Base-by-base conservation (phyloP, 176 grass and related monocot species). In the Dactylis glomerata region DNA sequence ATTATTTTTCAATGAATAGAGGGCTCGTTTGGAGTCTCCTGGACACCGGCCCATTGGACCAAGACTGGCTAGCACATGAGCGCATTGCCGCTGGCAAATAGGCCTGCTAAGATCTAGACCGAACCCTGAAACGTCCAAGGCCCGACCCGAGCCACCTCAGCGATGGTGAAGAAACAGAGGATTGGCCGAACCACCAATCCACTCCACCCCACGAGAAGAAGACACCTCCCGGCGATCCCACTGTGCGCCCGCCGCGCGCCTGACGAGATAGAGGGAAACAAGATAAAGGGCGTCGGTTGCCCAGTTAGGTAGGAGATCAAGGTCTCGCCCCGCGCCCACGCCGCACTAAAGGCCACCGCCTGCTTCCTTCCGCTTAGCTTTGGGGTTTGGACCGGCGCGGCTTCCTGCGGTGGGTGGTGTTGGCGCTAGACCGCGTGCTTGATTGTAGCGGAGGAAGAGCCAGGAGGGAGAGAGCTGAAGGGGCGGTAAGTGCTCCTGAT, bases 271-370 rank as follows among this genome's bases (percentile, higher is more conserved):
- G 66, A 31, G 36, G 23, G 30, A 12, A 32, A 30, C 17, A 42
- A 32, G 27, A 74, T n/a, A 46, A 45, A 56, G 64, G 28, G 67
- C 52, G 42, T 33, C 16, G 71, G 49, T 54, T 61, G 78, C 8
- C 16, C 4, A 26, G 17, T 76, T 87, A 75, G 88, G 88, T 87
- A 32, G 88, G 84, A 79, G 67, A 83, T 90, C 88, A n/a, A 58
- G 59, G 88, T 87, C 84, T 47, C 73, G 84, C 38, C 78, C 44
- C 65, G 66, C 30, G 73, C 42, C 75, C 80, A 83, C 88, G 30
- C 31, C 47, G 47, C 49, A 84, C 52, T 78, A 70, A 81, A 85
- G 17, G 83, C 87, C 82, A 67, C 88, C 79, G 52, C 73, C 70
- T 10, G 22, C 55, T 5, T 83, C n/a, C 30, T 20, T 20, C 44